A percentile compares a stretch with the other conserved stretches of the same genome.
These are phyloP conservation scores for Aspergillus persii DNA, from an alignment of 2,329 filamentous ascomycete genomes.

Conservation along the genomic window DNA sequence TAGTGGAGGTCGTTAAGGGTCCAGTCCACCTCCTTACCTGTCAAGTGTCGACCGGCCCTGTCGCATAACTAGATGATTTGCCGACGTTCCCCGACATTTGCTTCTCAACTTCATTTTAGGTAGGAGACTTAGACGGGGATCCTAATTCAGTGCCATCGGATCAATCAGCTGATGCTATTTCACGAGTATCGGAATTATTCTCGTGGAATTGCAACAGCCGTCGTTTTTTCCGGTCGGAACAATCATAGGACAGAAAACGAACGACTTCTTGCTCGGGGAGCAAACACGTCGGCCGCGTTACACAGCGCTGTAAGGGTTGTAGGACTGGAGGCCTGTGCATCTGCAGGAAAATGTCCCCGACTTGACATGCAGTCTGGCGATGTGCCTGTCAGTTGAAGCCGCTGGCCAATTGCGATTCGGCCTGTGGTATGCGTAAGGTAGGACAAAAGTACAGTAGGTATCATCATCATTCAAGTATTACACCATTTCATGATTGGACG, in stretches of 20 bases:
- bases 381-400: neutral
- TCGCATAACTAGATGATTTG: neutral
- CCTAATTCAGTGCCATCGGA: neutral
- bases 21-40: neutral
- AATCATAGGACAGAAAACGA: neutral
- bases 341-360: neutral
- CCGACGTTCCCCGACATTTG: neutral
- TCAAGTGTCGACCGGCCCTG: neutral
- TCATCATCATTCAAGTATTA: no score
- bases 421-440: no score
- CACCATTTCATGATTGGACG: no score
- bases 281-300: neutral
- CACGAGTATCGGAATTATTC: neutral
- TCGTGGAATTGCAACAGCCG: neutral
- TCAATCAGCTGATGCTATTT: neutral
- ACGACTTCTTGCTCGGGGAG: neutral
- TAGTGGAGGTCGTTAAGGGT: neutral
- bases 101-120: neutral
- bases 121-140: neutral
- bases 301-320: neutral
- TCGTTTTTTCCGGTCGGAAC: neutral
- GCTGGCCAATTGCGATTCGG: no score
- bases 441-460: no score
- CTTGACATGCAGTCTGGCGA: neutral
- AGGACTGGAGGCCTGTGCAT: neutral